Conservation (phyloP, 805 yeast genomes). For the Teunomyces barrocoloradensis region DNA sequence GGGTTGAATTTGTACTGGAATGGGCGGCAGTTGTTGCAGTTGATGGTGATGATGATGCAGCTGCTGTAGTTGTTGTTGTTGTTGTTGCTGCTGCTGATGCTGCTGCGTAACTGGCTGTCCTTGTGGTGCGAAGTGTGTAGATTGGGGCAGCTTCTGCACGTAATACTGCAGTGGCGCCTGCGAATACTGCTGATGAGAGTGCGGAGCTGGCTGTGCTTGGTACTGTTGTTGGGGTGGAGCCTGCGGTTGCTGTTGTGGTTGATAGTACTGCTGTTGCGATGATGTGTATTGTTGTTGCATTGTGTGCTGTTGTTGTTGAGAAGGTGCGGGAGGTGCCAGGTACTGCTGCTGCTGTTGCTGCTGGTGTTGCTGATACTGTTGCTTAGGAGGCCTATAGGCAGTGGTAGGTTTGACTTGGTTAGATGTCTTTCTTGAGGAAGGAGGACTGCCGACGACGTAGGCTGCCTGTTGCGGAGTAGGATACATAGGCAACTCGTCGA, state of each 20-base stretch:
- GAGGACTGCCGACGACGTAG: slow-evolving; percentile 21
- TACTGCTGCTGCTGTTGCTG: slow-evolving; percentile 2
- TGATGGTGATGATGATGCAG: slow-evolving; percentile 11
- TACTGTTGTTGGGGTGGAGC: slow-evolving; percentile 11
- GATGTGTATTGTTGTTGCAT: slow-evolving; percentile 4
- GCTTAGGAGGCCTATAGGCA: slow-evolving; percentile 10
- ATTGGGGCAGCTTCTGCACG: slow-evolving; percentile 10
- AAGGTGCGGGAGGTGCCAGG: slow-evolving; percentile 12
- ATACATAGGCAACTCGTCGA: slow-evolving; percentile 42
- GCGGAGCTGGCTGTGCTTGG: slow-evolving; percentile 15
- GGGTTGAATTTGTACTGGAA: slow-evolving; percentile 8
- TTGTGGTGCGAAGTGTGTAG: slow-evolving; percentile 9
- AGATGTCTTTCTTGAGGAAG: slow-evolving; percentile 4
- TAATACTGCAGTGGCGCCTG: slow-evolving; percentile 11
- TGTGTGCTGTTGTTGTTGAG: slow-evolving; percentile 10
- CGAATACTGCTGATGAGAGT: slow-evolving; percentile 13
- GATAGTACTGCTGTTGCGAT: slow-evolving; percentile 9
- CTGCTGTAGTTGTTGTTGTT: slow-evolving; percentile 16
- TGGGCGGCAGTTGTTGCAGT: slow-evolving; percentile 12
- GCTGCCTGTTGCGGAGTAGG: slow-evolving; percentile 48
- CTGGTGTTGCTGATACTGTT: slow-evolving; percentile 7
- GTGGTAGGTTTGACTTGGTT: slow-evolving; percentile 4
- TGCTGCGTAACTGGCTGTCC: slow-evolving; percentile 5
- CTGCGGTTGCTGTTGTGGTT: slow-evolving; percentile 8
- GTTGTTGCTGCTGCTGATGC: slow-evolving; percentile 6